phyloP scores from a whole-genome alignment of 2,329 filamentous ascomycete species.

The Bisporella sp. region DNA sequence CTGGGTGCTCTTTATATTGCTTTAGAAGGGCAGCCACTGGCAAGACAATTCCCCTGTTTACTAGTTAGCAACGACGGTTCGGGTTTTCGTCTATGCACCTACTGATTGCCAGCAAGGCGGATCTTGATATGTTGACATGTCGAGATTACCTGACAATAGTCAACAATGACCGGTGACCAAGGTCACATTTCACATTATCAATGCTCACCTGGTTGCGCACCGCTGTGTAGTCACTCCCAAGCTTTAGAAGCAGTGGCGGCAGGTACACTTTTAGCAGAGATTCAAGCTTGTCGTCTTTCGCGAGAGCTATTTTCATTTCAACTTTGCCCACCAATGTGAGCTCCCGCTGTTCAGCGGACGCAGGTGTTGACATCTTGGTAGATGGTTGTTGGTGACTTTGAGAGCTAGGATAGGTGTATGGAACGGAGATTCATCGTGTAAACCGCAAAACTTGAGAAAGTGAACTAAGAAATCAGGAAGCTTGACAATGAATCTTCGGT shows the following conservation, averaged over 20 bases:
- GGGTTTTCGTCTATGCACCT: constrained; percentile 8
- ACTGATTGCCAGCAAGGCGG: constrained; percentile 30
- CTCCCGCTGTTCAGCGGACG: constrained; percentile 41
- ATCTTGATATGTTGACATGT: constrained; percentile 68
- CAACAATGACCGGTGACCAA: background rate
- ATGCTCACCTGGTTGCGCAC: constrained; percentile 67
- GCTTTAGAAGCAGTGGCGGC: constrained; percentile 75
- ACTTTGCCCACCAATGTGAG: constrained; percentile 78
- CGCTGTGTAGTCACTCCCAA: constrained; percentile 69
- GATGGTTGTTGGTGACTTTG: background rate
- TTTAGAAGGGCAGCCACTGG: constrained; percentile 79
- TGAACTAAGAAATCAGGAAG: too few species aligned
- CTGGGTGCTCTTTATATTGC: constrained; percentile 73
- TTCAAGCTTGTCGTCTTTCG: constrained; percentile 78
- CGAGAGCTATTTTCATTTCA: constrained; percentile 64
- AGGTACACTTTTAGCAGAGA: constrained; percentile 72
- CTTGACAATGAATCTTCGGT: too few species aligned
- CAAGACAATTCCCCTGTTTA: constrained; percentile 51
- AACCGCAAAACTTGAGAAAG: too few species aligned
- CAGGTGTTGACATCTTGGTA: constrained; percentile 6
- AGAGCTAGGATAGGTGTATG: too few species aligned
- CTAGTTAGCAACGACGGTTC: constrained; percentile 8
- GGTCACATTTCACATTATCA: background rate
- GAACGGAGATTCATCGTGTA: too few species aligned
- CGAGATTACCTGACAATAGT: constrained; percentile 46